A percentile compares a stretch with the other conserved stretches of the same genome.
These are phyloP conservation scores for Globisporangium polare DNA, from an alignment of 352 stramenopile species.

Conservation along the genomic window DNA sequence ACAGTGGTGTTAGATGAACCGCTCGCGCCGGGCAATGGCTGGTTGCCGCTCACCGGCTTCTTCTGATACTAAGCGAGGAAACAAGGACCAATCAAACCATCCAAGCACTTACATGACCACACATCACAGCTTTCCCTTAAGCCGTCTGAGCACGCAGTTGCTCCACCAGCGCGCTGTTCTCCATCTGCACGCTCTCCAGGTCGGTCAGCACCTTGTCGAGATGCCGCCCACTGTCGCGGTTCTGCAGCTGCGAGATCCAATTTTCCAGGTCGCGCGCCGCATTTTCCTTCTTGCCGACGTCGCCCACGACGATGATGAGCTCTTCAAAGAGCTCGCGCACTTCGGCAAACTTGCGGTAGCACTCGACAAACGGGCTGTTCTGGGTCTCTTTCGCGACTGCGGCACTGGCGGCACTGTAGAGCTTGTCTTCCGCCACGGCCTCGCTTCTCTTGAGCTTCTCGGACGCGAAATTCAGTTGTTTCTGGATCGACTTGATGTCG, in stretches of 20 bases:
- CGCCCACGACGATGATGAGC: conserved; percentile 55
- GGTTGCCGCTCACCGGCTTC: conserved; percentile 19
- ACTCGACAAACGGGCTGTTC: conserved; percentile 60
- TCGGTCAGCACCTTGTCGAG: conserved; percentile 72
- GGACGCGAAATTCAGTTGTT: conserved; percentile 68
- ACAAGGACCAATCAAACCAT: not conserved
- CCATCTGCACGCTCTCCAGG: conserved; percentile 58
- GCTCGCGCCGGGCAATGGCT: conserved; percentile 2
- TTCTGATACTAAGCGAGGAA: conserved; percentile 18
- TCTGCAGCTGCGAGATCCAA: conserved; percentile 77
- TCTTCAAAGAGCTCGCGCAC: conserved; percentile 84
- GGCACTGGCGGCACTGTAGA: conserved; percentile 64
- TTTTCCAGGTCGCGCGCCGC: conserved; percentile 68
- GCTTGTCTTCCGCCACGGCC: conserved; percentile 75
- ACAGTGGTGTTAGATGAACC: conserved; percentile 13
- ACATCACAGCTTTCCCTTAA: not conserved
- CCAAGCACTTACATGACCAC: not conserved
- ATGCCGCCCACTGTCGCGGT: conserved; percentile 64
- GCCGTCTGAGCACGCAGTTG: conserved; percentile 30
- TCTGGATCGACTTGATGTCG: conserved; percentile 75
- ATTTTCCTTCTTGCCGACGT: conserved; percentile 81
- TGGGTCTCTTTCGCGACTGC: conserved; percentile 16
- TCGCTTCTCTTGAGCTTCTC: conserved; percentile 84
- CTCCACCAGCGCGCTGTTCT: conserved; percentile 62
- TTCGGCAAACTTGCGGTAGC: conserved; percentile 80